Evolutionary conservation across 2,329 filamentous ascomycete species (phyloP), one percentile per base, ranked within the genome.

Genomic region (Cucurbitaria berberidis): DNA sequence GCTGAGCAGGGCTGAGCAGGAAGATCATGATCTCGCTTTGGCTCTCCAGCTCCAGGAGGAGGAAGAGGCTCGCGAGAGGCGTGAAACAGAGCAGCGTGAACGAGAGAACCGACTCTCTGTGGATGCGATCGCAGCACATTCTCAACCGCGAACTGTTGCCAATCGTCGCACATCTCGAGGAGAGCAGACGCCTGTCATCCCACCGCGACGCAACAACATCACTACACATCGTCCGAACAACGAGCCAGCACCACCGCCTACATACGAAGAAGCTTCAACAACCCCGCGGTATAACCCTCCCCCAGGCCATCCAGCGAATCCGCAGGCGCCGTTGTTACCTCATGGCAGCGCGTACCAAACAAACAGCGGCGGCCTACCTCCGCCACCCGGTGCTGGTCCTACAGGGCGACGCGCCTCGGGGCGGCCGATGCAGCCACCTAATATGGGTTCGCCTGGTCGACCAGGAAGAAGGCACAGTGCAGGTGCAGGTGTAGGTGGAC

Each of bases 11-110:
- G 88, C 76, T 83, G 96, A 78, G 86, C 80, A 97, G 76, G 93
- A 97, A 66, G 86, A 93, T 54, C 87, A 84, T 47, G 90, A 95
- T 55, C 77, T 97, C 26, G 95, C 95, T 0, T 82, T 98, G 3
- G 93, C 93, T 0, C 81, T 99, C 6, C 95, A 98, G 69, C 83
- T 97, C 1, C 93, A 98, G 72, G 95, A 98, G 67, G 92, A 96
- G 71, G 93, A 98, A 73, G 91, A 97, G 59, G 87, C 91, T 66
- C 84, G 86, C 13, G 86, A 92, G 59, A 83, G 84, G n/a, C 78
- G 74, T 49, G 76, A 71, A n/a, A 48, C 85, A 44, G 82, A 86
- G 43, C 85, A 84, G 9, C 83, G 87, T 1, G 82, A 87, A 7
- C 80, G 85, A n/a, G 87, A 92, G 71, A 86, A 85, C 48, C 78